phyloP scores from a whole-genome alignment of 345 rosid species.

The Syzygium aqueum region DNA sequence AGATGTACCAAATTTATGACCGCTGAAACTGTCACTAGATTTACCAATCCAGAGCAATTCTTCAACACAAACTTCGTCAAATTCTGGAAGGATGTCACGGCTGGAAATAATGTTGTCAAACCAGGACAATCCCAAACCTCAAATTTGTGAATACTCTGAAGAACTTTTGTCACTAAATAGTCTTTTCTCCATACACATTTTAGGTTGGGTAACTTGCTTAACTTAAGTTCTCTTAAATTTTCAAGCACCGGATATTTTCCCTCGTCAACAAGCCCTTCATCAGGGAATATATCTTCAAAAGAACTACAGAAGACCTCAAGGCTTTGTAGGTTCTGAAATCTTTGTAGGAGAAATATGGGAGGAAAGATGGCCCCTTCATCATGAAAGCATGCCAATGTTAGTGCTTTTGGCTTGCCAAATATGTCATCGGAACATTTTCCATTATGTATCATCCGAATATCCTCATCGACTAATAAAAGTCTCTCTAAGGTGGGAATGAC shows the following conservation, averaged over 20 bases:
- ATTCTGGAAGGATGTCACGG: accelerated
- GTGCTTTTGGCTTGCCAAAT: not conserved
- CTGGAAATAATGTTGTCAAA: not conserved
- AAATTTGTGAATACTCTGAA: accelerated
- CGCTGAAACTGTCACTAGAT: not conserved
- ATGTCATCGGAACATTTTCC: not conserved
- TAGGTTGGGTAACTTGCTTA: not conserved
- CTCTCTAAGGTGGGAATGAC: not conserved
- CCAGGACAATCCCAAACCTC: accelerated
- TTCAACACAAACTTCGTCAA: not conserved
- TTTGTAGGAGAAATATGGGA: not conserved
- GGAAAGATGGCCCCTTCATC: not conserved
- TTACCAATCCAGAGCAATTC: not conserved
- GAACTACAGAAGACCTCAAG: not conserved
- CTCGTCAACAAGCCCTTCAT: not conserved
- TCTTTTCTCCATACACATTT: not conserved
- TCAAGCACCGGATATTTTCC: not conserved
- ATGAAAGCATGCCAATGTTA: not conserved
- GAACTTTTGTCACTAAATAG: not conserved
- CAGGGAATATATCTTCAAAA: not conserved
- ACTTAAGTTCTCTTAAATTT: not conserved
- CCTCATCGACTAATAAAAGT: not conserved
- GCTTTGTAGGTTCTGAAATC: not conserved
- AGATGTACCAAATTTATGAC: not conserved
- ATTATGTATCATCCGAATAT: accelerated